Evolutionary conservation across 192 early-diverging fungal species (phyloP), one percentile per base, ranked within the genome.

Genomic region (Coemansia sp.): DNA sequence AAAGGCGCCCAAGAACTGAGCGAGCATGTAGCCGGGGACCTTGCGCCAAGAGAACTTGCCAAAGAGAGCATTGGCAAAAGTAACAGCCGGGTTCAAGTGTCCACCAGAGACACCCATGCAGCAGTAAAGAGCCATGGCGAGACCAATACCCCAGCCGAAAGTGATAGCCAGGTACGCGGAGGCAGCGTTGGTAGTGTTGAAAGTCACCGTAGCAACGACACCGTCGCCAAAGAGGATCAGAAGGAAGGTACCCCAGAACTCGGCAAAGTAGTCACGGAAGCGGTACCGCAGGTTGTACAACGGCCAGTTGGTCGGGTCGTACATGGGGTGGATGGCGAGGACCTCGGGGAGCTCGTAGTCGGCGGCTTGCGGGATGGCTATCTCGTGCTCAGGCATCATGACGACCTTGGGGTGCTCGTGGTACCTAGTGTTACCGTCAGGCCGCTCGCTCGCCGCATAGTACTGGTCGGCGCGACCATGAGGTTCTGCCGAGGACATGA

Each of bases 51-150:
- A 79, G 72, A 94, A 92, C 62, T 88, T 87, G 43, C 89, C 87
- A 76, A 89, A 89, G 10, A 88, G 67, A 13, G 88, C 90, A 63
- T 89, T 83, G 7, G 89, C 82, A 38, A 93, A 77, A 5, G 91
- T 90, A 46, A 94, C 89, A 1, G 91, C 91, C 24, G 93, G 93
- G 80, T 94, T 94, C 63, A 94, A 65, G 73, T 94, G 93, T 18
- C 85, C 93, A 42, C 93, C 91, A 15, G 91, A 92, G 16, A 91
- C 68, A 54, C 87, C 86, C 67, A 89, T 89, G 46, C 82, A 77
- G 72, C 87, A 79, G 71, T 87, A 88, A 51, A 93, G 78, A 44
- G 83, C 91, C 70, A 89, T 86, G 36, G 87, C 77, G 64, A 93
- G 78, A 10, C 89, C 88, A 33, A 93, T 59, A 57, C 87, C 90